These are phyloP conservation scores for Scolecobasidium constrictum DNA, from an alignment of 2,329 filamentous ascomycete species.

Conservation along the genomic window DNA sequence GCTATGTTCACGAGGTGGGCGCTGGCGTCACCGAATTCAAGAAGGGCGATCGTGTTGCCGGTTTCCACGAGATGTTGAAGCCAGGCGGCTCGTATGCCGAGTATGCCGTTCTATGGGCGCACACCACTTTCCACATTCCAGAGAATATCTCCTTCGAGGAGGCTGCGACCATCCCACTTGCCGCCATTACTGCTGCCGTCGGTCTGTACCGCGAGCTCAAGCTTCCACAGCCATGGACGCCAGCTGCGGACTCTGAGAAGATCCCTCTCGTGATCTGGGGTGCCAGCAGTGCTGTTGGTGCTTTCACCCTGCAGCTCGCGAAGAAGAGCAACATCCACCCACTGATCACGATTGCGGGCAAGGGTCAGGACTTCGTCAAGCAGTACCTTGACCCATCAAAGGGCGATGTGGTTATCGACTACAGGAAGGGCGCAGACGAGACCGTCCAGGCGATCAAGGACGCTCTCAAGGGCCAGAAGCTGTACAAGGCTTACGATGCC, in stretches of 20 bases:
- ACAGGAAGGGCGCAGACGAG: constrained; percentile 32
- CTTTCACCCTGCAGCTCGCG: constrained; percentile 48
- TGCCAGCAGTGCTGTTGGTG: constrained; percentile 45
- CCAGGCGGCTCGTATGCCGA: constrained; percentile 29
- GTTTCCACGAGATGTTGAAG: constrained; percentile 25
- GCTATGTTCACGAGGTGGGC: constrained; percentile 14
- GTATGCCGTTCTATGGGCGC: constrained; percentile 30
- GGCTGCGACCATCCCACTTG: constrained; percentile 45
- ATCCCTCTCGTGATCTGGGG: constrained; percentile 38
- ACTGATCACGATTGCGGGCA: constrained; percentile 48
- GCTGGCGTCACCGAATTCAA: constrained; percentile 13
- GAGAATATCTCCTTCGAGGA: constrained; percentile 23
- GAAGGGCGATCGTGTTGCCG: constrained; percentile 15
- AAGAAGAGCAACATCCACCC: constrained; percentile 46
- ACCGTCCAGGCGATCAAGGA: constrained; percentile 19
- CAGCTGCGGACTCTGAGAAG: constrained; percentile 15
- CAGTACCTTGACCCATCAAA: constrained; percentile 40
- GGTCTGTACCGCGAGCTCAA: constrained; percentile 36
- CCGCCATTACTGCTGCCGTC: constrained; percentile 43
- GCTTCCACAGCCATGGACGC: constrained; percentile 40
- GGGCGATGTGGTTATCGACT: constrained; percentile 50
- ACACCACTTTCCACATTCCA: constrained; percentile 34
- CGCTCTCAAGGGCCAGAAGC: constrained; percentile 14
- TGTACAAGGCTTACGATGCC: constrained; percentile 22
- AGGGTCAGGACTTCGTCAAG: constrained; percentile 39